Base-by-base conservation (phyloP, 2,329 filamentous ascomycete species). In the Arthrobotrys sinensis region DNA sequence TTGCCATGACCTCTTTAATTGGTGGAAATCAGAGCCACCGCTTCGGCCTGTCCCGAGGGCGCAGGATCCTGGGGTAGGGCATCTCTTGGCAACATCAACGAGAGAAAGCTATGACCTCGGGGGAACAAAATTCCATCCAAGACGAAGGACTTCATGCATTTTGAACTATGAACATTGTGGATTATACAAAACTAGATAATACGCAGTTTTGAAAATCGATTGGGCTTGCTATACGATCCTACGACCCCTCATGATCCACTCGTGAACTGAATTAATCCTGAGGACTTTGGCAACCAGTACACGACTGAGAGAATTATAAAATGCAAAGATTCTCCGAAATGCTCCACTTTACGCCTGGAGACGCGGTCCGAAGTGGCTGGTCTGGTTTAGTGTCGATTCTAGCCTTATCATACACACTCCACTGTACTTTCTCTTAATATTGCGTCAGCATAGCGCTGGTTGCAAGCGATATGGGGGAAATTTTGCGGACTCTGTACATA, bases 121-220 rank as follows among this genome's bases (percentile, higher is more conserved):
- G 50, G 53, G 62, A 78, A 77, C 72, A 77, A 77, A 77, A 66
- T 77, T 77, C 73, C 73, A 77, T 77, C 73, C 57, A 77, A 45
- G 50, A 55, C 52, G 32, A 21, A 69, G 21, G 21, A 7, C 48
- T 45, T 40, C 10, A 32, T 53, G 21, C 28, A n/a, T 10, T 43
- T 21, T 1, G 12, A 12, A n/a, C 8, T 21, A 21, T 21, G 32
- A 32, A 28, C 3, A n/a, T 24, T 34, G 21, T 40, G 10, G 10
- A 60, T 21, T 4, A 36, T 55, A 3, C 1, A 19, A 12, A 4
- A 14, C 32, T 40, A 38, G 16, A 5, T 16, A 60, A 2, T n/a
- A 7, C 34, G 12, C 21, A 3, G 53, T 43, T 16, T 60, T 6
- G 10, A 21, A 3, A 40, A 8, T 40, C 19, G 34, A 16, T 40